These are phyloP conservation scores for Astrothelium subdiscretum DNA, from an alignment of 495 filamentous ascomycete genomes.

Conservation along the genomic window DNA sequence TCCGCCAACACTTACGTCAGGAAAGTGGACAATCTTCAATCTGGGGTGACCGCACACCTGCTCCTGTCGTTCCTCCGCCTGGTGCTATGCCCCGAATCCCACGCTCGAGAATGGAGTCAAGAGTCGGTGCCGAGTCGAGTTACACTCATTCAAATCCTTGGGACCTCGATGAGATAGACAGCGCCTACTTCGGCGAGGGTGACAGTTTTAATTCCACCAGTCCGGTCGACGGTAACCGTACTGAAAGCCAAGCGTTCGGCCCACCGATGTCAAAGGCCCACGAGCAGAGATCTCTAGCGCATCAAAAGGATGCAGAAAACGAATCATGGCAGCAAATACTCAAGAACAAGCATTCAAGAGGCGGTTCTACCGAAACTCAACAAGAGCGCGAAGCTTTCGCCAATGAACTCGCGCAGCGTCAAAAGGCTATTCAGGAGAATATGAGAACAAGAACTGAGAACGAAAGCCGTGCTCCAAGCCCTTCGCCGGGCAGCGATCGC, in stretches of 20 bases:
- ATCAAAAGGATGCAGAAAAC: conserved; percentile 18
- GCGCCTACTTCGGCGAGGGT: conserved; percentile 29
- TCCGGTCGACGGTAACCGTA: conserved; percentile 12
- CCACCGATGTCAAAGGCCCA: conserved; percentile 10
- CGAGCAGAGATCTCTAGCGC: conserved; percentile 9
- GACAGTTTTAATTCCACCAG: conserved; percentile 21
- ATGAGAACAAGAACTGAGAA: conserved; percentile 59
- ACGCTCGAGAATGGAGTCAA: conserved; percentile 3
- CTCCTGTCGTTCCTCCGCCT: background rate
- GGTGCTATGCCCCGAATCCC: conserved; percentile 2
- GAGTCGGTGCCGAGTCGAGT: conserved; percentile 17
- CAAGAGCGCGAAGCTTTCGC: conserved; percentile 67
- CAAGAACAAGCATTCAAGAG: conserved; percentile 35
- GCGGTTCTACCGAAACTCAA: conserved; percentile 48
- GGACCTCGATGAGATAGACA: conserved; percentile 40
- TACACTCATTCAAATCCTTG: conserved; percentile 41
- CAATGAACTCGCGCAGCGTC: conserved; percentile 64
- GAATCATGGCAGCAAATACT: conserved; percentile 31
- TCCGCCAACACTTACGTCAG: conserved; percentile 74
- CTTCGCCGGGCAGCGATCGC: conserved; percentile 27
- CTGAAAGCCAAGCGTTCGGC: conserved; percentile 9
- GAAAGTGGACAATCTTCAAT: conserved; percentile 74
- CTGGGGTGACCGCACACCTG: conserved; percentile 18
- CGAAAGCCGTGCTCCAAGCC: conserved; percentile 47
- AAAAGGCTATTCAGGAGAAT: conserved; percentile 69